Evolutionary conservation across 1,284 basidiomycete genomes (phyloP), one percentile per base, ranked within the genome.

Genomic region (Garcileccinum viscosum): DNA sequence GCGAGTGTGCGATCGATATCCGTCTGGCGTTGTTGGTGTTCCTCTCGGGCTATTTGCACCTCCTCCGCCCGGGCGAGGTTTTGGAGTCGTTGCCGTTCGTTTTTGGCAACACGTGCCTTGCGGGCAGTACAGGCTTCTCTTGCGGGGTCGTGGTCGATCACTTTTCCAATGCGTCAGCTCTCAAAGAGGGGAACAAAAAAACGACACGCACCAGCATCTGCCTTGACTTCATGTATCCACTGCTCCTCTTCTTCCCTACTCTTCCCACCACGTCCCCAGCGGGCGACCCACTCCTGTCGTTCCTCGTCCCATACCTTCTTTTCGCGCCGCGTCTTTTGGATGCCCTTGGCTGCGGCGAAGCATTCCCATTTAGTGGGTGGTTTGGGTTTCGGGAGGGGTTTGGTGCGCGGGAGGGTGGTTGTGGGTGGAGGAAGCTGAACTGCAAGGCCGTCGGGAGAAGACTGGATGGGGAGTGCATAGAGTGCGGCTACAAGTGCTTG

Each of bases 311-410:
- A 99, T 11, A 93, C 89, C 78, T 92, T 91, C 84, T 89, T 93
- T 56, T 98, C 95, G 69, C 89, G 89, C 73, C 86, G 90, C 78
- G 86, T 91, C 76, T 96, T 89, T 74, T 90, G 89, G 77, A 99
- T 99, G 38, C 98, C 98, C 85, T 98, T 99, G 58, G 94, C 92
- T 67, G 92, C 91, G 19, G 97, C 97, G 77, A 99, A 99, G 71
- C 90, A 88, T 84, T 99, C 95, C 98, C 98, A 99, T 81, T 98
- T 99, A 19, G 97, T 99, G 62, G 89, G 89, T 5, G 94, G 92
- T 82, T 97, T 98, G 5, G 94, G 92, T 78, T 96, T 97, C 0
- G 97, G 97, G 32, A 99, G 84, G 2, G 94, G 94, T 81, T 99
- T 99, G 59, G 96, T 89, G 40, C 97, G 90, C 0, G 97, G 97